Base-by-base conservation (phyloP, 345 rosid species). In the Triadica sebifera region DNA sequence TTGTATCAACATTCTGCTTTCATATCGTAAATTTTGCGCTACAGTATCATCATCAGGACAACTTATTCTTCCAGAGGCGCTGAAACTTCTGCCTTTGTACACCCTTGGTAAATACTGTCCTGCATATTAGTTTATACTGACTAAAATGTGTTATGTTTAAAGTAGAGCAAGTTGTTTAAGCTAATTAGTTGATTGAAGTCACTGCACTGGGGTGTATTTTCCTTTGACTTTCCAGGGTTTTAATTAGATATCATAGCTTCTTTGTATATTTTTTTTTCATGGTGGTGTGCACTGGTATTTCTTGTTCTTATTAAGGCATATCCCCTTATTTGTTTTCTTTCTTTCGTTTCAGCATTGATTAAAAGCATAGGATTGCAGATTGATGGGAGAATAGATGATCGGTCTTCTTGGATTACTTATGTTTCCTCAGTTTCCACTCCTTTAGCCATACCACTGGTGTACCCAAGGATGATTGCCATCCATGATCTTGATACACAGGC, bases 21-120 rank as follows among this genome's bases (percentile, higher is more conserved):
- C 99, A 17, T 95, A 95, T 67, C 97, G 99, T 66, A 91, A 91
- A 80, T 95, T 91, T 74, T 95, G 99, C 78, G 98, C 99, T 6
- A 90, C 99, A 20, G 98, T 95, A 69, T 89, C 97, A 71, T 90
- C 97, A 67, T 75, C 93, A 12, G 99, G 99, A 73, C 99, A 95
- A 75, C 98, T 95, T 74, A 91, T 93, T 82, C 97, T 95, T 71
- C 98, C 99, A 19, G 99, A 95, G 85, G 97, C 98, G 37, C 98
- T 95, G 59, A 95, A 93, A 81, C 97, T 95, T 80, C 87, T 91
- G 74, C 98, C 99, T 74, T 79, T 95, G 5, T 93, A 93, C 81
- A 87, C 92, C 74, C 93, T 95, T 5, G 99, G 99, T 95, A 93
- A 72, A 11, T 55, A 15, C 47, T 24, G 52, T n/a, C 7, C 13